These are phyloP conservation scores for Pseudomonodictys pantanalensis DNA, from an alignment of 495 filamentous ascomycete species.

Conservation along the genomic window DNA sequence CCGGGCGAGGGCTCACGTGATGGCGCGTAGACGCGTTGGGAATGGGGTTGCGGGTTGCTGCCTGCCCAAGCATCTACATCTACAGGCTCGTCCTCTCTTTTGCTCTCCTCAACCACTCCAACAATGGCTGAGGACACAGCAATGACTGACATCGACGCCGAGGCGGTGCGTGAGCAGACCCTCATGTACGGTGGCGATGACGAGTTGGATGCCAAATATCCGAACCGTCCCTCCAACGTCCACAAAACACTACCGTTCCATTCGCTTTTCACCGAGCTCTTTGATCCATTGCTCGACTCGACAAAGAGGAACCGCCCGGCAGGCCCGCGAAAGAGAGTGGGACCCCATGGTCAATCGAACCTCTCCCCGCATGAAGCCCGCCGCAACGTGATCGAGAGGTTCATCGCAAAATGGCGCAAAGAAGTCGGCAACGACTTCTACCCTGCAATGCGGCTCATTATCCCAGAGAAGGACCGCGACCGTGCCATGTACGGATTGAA, in stretches of 20 bases:
- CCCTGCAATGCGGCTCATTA: slow-evolving; percentile 84
- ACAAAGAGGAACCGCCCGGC: slow-evolving; percentile 66
- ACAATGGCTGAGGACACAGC: slow-evolving; percentile 36
- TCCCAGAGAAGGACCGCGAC: slow-evolving; percentile 92
- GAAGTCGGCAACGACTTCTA: slow-evolving; percentile 91
- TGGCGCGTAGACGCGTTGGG: too few species aligned
- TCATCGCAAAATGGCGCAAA: slow-evolving; percentile 82
- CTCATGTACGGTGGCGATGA: slow-evolving; percentile 47
- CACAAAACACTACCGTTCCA: slow-evolving; percentile 79
- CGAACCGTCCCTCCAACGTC: slow-evolving; percentile 78
- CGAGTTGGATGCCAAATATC: slow-evolving; percentile 71
- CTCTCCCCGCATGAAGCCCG: slow-evolving; percentile 78
- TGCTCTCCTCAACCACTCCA: not conserved
- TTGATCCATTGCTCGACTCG: slow-evolving; percentile 81
- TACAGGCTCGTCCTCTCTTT: not conserved
- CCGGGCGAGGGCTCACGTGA: too few species aligned
- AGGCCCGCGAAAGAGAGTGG: slow-evolving; percentile 51
- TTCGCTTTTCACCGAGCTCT: slow-evolving; percentile 70
- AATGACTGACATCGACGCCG: slow-evolving; percentile 42
- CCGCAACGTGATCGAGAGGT: slow-evolving; percentile 81
- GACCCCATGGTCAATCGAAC: slow-evolving; percentile 55
- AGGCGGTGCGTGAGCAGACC: slow-evolving; percentile 40
- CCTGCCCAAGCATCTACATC: not conserved
- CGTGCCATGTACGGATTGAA: slow-evolving; percentile 93
- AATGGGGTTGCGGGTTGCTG: slow-evolving; percentile 3